Evolutionary conservation across 169 alveolate genomes (phyloP).

Genomic region (Eimeria nieschulzi): DNA sequence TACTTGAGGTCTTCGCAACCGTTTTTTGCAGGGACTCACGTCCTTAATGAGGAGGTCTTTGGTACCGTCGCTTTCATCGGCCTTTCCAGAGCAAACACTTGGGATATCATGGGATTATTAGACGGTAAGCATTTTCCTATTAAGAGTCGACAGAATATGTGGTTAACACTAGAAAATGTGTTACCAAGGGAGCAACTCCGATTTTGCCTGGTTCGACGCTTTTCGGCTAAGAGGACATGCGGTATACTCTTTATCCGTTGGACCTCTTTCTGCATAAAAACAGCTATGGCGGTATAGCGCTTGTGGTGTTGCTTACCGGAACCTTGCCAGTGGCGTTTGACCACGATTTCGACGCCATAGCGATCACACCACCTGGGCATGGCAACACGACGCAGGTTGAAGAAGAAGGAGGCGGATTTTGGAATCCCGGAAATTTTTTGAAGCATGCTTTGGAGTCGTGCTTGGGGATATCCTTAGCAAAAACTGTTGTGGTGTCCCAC

Average conservation of each 20-base stretch:
- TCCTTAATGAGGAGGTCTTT: conserved; percentile 62
- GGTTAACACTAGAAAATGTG: too few relatives aligned
- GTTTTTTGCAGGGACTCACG: conserved; percentile 57
- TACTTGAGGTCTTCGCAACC: too few relatives aligned
- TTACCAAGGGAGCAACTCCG: too few relatives aligned
- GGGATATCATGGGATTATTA: conserved; percentile 64
- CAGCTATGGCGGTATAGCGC: too few relatives aligned
- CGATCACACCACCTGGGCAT: conserved; percentile 72
- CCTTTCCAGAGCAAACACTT: conserved; percentile 69
- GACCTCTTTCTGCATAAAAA: too few relatives aligned
- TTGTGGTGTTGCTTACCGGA: too few relatives aligned
- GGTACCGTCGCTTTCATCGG: conserved; percentile 74
- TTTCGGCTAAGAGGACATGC: too few relatives aligned
- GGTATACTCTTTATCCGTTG: too few relatives aligned
- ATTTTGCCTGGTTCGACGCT: too few relatives aligned
- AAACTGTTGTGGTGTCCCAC: conserved; percentile 74
- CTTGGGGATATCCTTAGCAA: conserved; percentile 54
- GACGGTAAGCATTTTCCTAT: conserved; percentile 33
- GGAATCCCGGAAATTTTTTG: conserved; percentile 63
- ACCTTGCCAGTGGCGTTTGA: conserved; percentile 50
- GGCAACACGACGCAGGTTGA: conserved; percentile 72
- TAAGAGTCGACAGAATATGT: too few relatives aligned
- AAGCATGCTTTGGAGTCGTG: conserved; percentile 71
- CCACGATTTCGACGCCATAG: conserved; percentile 71
- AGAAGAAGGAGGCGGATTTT: conserved; percentile 56